A percentile compares a stretch with the other conserved stretches of the same genome.
phyloP scores from a whole-genome alignment of 2,329 filamentous ascomycete genomes.

The Diaporthe citriasiana region DNA sequence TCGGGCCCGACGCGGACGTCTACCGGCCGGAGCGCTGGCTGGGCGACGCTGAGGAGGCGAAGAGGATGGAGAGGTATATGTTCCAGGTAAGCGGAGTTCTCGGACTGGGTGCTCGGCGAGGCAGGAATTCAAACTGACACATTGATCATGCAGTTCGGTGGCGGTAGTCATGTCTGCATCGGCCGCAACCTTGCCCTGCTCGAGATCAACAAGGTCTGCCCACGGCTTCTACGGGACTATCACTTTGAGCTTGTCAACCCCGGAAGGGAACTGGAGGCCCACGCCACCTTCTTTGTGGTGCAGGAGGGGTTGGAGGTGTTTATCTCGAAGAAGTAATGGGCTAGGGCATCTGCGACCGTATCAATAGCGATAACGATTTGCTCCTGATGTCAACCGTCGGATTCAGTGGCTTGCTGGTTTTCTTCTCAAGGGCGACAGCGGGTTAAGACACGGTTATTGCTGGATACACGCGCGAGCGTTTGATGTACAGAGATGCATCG shows the following conservation, averaged over 20 bases:
- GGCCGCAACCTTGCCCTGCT: conserved; percentile 68
- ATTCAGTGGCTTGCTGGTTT: neutral
- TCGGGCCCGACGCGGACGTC: conserved; percentile 65
- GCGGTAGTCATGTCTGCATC: conserved; percentile 68
- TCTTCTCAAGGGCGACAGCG: neutral
- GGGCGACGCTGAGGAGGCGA: conserved; percentile 58
- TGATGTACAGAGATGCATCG: neutral
- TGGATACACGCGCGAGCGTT: conserved; percentile 11
- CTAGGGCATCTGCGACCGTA: too few relatives aligned
- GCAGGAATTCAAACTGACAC: neutral
- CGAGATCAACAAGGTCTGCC: conserved; percentile 72
- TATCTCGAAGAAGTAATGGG: conserved; percentile 53
- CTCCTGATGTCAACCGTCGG: too few relatives aligned
- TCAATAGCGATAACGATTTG: neutral
- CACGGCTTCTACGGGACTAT: conserved; percentile 67
- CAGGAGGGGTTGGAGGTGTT: conserved; percentile 69
- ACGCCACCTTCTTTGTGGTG: conserved; percentile 72
- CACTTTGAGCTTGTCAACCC: conserved; percentile 67
- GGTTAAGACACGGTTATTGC: conserved; percentile 8
- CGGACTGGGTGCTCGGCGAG: neutral
- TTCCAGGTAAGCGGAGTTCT: conserved; percentile 60
- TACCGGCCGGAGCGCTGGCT: conserved; percentile 71
- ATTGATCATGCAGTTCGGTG: conserved; percentile 60
- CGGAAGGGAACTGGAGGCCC: conserved; percentile 63
- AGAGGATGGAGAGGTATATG: conserved; percentile 68